Conservation (phyloP, 2,329 filamentous ascomycete species). For the Ophidiomyces ophidiicola region DNA sequence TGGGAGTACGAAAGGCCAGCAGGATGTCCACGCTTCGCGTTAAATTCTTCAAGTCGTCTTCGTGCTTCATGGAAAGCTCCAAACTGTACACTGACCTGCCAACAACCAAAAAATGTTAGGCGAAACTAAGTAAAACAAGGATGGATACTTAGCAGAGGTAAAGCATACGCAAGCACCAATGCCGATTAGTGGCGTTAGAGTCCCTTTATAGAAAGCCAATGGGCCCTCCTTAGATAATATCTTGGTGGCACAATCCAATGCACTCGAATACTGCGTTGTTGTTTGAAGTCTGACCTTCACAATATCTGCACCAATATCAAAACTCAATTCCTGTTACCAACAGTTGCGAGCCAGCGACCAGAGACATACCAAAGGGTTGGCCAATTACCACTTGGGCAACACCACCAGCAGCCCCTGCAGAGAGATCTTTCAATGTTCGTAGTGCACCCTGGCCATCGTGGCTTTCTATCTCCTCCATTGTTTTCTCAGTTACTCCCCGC, state of each 20-base stretch:
- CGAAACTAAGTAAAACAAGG: not conserved
- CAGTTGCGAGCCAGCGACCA: slow-evolving; percentile 9
- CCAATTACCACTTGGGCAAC: slow-evolving; percentile 83
- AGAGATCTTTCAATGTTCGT: slow-evolving; percentile 75
- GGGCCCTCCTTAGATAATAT: slow-evolving; percentile 84
- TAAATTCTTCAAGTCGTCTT: slow-evolving; percentile 68
- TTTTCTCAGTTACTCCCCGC: not conserved
- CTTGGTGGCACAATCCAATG: slow-evolving; percentile 63
- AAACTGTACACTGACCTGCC: slow-evolving; percentile 76
- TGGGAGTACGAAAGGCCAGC: slow-evolving; percentile 60
- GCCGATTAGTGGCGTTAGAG: slow-evolving; percentile 82
- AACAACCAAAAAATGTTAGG: slow-evolving; percentile 7
- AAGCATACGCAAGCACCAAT: slow-evolving; percentile 77
- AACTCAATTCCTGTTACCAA: not conserved
- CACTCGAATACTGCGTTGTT: slow-evolving; percentile 64
- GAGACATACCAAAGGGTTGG: slow-evolving; percentile 51
- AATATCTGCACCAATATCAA: slow-evolving; percentile 50
- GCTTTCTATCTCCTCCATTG: slow-evolving; percentile 20
- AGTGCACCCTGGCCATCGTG: slow-evolving; percentile 29
- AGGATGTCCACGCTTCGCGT: slow-evolving; percentile 38
- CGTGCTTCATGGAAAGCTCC: slow-evolving; percentile 90
- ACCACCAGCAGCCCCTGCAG: slow-evolving; percentile 80
- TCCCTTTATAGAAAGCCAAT: slow-evolving; percentile 95
- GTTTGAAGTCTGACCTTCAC: slow-evolving; percentile 97
- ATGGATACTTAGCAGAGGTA: not conserved